phyloP scores from a whole-genome alignment of 495 filamentous ascomycete genomes.

The Penicillium roqueforti region DNA sequence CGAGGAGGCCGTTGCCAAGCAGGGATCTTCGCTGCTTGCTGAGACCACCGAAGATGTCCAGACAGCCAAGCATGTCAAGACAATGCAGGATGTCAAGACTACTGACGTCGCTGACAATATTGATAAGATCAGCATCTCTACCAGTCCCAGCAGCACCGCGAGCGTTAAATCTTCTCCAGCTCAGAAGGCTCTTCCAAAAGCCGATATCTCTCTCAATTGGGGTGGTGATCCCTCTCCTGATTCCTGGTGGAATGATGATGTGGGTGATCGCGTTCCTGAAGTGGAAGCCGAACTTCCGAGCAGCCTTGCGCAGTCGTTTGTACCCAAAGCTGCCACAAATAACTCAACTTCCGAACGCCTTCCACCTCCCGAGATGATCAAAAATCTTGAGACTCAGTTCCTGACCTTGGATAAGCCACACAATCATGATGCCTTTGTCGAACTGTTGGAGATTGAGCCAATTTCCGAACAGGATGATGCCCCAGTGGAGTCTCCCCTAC shows the following conservation, averaged over 20 bases:
- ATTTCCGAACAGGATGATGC: conserved; percentile 23
- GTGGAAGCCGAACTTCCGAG: background rate
- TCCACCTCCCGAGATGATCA: conserved; percentile 43
- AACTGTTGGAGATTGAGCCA: conserved; percentile 60
- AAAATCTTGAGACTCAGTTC: conserved; percentile 75
- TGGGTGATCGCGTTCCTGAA: background rate
- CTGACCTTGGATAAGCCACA: conserved; percentile 86
- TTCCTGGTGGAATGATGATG: background rate
- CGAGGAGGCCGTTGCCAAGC: background rate
- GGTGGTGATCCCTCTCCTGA: background rate
- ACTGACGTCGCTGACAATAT: background rate
- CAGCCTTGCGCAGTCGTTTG: background rate
- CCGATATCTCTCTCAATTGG: background rate
- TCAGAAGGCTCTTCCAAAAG: background rate
- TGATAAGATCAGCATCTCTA: background rate
- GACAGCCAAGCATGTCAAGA: too few relatives aligned
- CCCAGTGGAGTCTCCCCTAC: conserved; percentile 27
- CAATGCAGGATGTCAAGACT: background rate
- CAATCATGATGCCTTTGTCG: conserved; percentile 66
- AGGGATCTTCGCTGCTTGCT: too few relatives aligned
- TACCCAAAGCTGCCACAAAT: background rate
- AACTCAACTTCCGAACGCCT: background rate
- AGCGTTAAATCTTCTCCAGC: background rate
- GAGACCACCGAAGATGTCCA: background rate
- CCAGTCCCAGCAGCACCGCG: background rate